Percentiles rank a stretch among this genome's conserved stretches.
phyloP scores from a whole-genome alignment of 495 filamentous ascomycete species.

The Penicillium dipodomyicola region DNA sequence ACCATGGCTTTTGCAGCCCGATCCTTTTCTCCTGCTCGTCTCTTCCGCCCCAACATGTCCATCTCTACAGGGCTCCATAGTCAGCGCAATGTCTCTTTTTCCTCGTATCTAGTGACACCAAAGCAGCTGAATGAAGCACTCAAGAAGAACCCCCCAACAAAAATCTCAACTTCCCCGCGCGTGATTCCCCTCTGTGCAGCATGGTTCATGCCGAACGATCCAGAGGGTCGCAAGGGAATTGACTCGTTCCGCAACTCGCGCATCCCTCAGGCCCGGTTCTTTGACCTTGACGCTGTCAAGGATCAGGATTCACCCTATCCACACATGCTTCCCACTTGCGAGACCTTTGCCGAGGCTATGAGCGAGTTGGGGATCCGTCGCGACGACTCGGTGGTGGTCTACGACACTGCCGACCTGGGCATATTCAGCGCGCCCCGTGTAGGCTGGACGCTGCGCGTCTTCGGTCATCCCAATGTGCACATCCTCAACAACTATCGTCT shows the following conservation, averaged over 20 bases:
- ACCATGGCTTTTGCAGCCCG: conserved; percentile 40
- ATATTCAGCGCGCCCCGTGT: conserved; percentile 93
- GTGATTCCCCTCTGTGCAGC: conserved; percentile 86
- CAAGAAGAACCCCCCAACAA: conserved; percentile 67
- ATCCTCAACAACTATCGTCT: conserved; percentile 90
- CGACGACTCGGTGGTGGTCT: conserved; percentile 89
- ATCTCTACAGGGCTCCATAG: conserved; percentile 20
- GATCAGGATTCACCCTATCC: conserved; percentile 86
- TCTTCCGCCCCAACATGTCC: conserved; percentile 38
- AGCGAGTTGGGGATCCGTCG: conserved; percentile 75
- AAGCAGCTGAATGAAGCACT: conserved; percentile 76
- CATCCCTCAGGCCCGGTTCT: conserved; percentile 90
- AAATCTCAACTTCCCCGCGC: conserved; percentile 72
- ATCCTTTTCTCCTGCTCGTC: conserved; percentile 29
- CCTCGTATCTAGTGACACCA: conserved; percentile 81
- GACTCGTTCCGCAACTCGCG: conserved; percentile 71
- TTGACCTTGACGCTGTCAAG: conserved; percentile 87
- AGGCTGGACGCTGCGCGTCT: conserved; percentile 86
- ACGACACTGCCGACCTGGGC: conserved; percentile 82
- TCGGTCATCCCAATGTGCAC: conserved; percentile 88
- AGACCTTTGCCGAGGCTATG: conserved; percentile 85
- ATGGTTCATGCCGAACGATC: conserved; percentile 95
- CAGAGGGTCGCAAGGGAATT: conserved; percentile 67
- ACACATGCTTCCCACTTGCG: conserved; percentile 88
- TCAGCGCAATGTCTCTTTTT: conserved; percentile 55